A percentile compares a stretch with the other conserved stretches of the same genome.
phyloP scores from a whole-genome alignment of 2,329 filamentous ascomycete genomes.

The Albifimbria verrucaria region DNA sequence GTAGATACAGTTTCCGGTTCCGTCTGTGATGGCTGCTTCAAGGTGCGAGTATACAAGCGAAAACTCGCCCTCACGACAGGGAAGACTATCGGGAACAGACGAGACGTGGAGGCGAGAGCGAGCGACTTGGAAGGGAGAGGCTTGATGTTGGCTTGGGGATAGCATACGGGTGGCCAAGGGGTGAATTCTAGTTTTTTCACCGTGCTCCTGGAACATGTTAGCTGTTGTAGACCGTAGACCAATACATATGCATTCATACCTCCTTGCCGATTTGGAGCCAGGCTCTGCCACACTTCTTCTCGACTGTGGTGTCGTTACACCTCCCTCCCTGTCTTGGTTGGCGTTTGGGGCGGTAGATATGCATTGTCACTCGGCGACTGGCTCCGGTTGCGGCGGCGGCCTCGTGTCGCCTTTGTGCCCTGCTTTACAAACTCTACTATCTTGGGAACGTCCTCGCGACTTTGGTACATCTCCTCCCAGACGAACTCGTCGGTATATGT shows the following conservation, averaged over 20 bases:
- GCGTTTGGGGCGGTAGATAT: constrained; percentile 33
- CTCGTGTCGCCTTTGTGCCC: constrained; percentile 66
- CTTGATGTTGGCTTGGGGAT: constrained; percentile 68
- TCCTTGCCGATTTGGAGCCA: constrained; percentile 27
- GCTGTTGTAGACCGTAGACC: constrained; percentile 4
- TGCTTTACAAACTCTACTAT: constrained; percentile 66
- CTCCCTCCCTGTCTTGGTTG: constrained; percentile 29
- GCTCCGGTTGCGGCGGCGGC: constrained; percentile 26
- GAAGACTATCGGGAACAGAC: constrained; percentile 82
- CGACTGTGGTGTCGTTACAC: constrained; percentile 27
- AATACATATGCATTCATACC: constrained; percentile 10
- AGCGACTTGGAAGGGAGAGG: constrained; percentile 88
- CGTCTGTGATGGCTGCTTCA: constrained; percentile 89
- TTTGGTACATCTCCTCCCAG: constrained; percentile 82
- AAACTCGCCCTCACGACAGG: constrained; percentile 91
- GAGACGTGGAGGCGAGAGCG: constrained; percentile 89
- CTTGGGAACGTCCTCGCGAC: constrained; percentile 59
- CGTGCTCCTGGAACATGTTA: constrained; percentile 43
- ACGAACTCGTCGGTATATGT: constrained; percentile 89
- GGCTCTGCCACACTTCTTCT: constrained; percentile 25
- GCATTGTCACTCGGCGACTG: constrained; percentile 26
- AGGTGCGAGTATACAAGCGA: constrained; percentile 88
- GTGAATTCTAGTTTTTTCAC: constrained; percentile 87
- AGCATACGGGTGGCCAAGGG: constrained; percentile 85
- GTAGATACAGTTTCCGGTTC: constrained; percentile 94